Conservation (phyloP, 805 yeast genomes). For the Schwanniomyces yamadae region DNA sequence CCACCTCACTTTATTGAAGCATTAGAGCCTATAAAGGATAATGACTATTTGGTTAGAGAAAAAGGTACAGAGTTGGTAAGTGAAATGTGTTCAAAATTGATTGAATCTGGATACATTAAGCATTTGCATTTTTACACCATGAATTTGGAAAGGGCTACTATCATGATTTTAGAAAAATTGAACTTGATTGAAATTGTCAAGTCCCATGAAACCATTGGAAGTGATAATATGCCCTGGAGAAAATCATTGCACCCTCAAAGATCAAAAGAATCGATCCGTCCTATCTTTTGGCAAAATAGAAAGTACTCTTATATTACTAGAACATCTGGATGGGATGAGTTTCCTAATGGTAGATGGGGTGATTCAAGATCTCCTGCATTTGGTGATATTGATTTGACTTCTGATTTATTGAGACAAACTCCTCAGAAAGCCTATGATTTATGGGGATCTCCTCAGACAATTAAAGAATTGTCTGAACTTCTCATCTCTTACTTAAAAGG, state of each 20-base stretch:
- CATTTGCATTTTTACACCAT: constrained; percentile 96
- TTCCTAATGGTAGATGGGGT: constrained; percentile 99
- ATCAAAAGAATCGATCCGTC: constrained; percentile 79
- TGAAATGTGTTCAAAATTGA: constrained; percentile 74
- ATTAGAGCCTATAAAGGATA: constrained; percentile 82
- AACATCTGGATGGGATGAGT: constrained; percentile 95
- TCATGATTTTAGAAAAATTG: constrained; percentile 80
- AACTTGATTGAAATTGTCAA: constrained; percentile 50
- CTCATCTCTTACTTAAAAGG: constrained; percentile 73
- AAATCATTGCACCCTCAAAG: constrained; percentile 81
- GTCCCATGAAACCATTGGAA: constrained; percentile 39
- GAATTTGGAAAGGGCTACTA: constrained; percentile 90
- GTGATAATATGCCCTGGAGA: constrained; percentile 75
- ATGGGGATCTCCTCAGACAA: constrained; percentile 79
- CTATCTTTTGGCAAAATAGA: constrained; percentile 95
- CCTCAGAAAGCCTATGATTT: constrained; percentile 75
- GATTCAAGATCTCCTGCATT: constrained; percentile 97
- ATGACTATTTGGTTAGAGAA: constrained; percentile 84
- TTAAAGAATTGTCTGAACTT: constrained; percentile 60
- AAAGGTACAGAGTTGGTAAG: constrained; percentile 80
- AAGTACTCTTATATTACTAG: constrained; percentile 85
- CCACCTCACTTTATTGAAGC: constrained; percentile 70
- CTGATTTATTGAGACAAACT: constrained; percentile 78
- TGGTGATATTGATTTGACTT: constrained; percentile 84
- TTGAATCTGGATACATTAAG: constrained; percentile 68